A percentile compares a stretch with the other conserved stretches of the same genome.
phyloP scores from a whole-genome alignment of 306 rosid genomes.

The Prunus fruticosa region DNA sequence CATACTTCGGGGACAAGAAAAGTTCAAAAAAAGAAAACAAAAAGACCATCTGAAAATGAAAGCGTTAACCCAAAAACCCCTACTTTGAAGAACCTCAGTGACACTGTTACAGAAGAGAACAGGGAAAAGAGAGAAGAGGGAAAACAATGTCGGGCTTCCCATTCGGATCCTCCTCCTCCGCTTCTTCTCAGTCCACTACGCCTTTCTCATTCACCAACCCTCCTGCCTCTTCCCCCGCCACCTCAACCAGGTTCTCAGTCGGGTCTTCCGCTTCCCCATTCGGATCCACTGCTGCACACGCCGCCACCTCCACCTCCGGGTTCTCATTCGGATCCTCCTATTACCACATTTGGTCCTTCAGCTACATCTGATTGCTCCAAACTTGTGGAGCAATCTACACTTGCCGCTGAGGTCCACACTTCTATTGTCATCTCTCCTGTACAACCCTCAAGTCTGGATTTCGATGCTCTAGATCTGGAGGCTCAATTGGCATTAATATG shows the following conservation, averaged over 20 bases:
- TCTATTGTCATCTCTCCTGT: too few species aligned
- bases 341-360: too few species aligned
- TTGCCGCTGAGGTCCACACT: too few species aligned
- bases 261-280: slow-evolving; percentile 19
- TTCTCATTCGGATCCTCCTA: slow-evolving; percentile 14
- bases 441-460: background rate
- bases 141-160: slow-evolving; percentile 61
- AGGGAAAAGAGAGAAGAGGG: background rate
- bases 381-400: too few species aligned
- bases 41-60: background rate
- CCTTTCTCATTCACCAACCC: slow-evolving; percentile 29
- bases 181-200: slow-evolving; percentile 28
- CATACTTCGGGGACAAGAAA: too few species aligned
- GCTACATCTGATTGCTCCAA: too few species aligned
- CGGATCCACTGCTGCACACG: too few species aligned
- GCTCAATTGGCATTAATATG: too few species aligned
- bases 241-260: slow-evolving; percentile 26
- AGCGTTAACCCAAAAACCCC: slow-evolving; percentile 11
- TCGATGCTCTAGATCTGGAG: too few species aligned
- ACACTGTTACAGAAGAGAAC: background rate
- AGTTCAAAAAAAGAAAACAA: background rate
- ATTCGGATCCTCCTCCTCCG: slow-evolving; percentile 35
- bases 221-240: slow-evolving; percentile 12
- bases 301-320: slow-evolving; percentile 27
- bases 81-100: slow-evolving; percentile 1